phyloP scores from a whole-genome alignment of 352 stramenopile genomes.

The Phytophthora kernoviae region DNA sequence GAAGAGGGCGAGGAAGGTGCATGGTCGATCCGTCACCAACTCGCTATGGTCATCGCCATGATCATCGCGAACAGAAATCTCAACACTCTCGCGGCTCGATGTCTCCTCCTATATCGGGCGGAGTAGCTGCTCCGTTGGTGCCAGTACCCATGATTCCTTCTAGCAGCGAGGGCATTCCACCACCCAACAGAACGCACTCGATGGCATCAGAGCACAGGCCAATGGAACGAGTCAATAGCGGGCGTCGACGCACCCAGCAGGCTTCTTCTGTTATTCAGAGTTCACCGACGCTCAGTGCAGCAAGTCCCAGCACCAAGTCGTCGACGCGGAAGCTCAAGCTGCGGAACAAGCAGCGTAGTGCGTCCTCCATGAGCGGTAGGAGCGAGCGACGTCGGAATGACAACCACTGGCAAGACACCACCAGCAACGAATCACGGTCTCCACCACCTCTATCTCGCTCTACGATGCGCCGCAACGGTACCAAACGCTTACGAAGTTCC shows the following conservation, averaged over 20 bases:
- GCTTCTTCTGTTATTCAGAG: constrained; percentile 10
- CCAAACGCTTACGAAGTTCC: constrained; percentile 16
- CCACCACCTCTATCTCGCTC: constrained; percentile 16
- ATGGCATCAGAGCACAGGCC: constrained; percentile 3
- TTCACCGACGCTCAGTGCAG: constrained; percentile 28
- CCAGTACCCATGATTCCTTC: constrained; percentile 23
- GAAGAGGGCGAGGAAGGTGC: constrained; percentile 16
- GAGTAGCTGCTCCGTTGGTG: constrained; percentile 13
- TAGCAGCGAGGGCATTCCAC: constrained; percentile 28
- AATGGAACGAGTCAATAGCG: constrained; percentile 25
- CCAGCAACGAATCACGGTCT: constrained; percentile 29
- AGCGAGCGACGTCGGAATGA: constrained; percentile 10
- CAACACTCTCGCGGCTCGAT: constrained; percentile 16
- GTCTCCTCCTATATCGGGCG: constrained; percentile 21
- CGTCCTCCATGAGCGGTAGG: constrained; percentile 12
- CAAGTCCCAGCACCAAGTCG: constrained; percentile 24
- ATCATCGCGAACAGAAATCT: constrained; percentile 9
- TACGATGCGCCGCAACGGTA: constrained; percentile 5
- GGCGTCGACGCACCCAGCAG: constrained; percentile 15
- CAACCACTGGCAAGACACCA: constrained; percentile 22
- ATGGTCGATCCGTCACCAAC: constrained; percentile 29
- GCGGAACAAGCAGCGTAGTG: constrained; percentile 21
- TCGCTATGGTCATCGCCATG: constrained; percentile 6
- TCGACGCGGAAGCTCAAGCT: constrained; percentile 12
- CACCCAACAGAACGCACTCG: constrained; percentile 7